These are phyloP conservation scores for Oryza glumipatula DNA, from an alignment of 176 grass and related monocot genomes.

Conservation along the genomic window DNA sequence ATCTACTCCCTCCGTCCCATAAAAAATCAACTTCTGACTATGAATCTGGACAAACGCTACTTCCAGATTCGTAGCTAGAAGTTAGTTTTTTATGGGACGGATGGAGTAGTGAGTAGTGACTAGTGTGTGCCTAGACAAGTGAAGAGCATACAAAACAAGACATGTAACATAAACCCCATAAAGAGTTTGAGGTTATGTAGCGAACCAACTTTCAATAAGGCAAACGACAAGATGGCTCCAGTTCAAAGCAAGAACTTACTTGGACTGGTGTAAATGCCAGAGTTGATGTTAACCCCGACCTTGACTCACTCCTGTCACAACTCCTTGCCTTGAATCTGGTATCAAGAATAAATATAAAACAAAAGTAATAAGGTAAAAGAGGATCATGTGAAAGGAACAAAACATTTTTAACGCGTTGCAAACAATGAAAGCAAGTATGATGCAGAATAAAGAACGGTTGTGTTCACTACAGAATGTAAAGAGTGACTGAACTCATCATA, in stretches of 20 bases:
- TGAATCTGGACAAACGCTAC: no score
- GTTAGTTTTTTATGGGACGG: no score
- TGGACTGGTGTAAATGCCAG: slow-evolving; percentile 67
- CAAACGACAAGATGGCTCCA: slow-evolving; percentile 1
- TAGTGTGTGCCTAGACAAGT: neutral
- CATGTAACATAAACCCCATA: neutral
- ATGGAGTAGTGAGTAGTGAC: no score
- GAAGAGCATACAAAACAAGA: neutral
- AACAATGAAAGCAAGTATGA: neutral
- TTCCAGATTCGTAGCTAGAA: no score
- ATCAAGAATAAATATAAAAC: slow-evolving; percentile 14
- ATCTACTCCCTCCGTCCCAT: no score
- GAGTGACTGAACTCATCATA: neutral
- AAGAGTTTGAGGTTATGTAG: neutral
- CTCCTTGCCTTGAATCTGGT: slow-evolving; percentile 59
- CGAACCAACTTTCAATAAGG: neutral
- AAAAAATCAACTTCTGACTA: no score
- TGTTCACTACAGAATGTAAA: neutral
- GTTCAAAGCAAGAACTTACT: slow-evolving; percentile 40
- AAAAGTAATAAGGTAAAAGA: neutral
- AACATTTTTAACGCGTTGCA: neutral
- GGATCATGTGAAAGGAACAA: neutral
- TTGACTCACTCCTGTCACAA: slow-evolving; percentile 51
- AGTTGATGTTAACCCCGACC: slow-evolving; percentile 63
- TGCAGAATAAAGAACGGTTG: neutral